Base-by-base conservation (phyloP, 768 basidiomycete genomes). In the Lentinula aciculospora region DNA sequence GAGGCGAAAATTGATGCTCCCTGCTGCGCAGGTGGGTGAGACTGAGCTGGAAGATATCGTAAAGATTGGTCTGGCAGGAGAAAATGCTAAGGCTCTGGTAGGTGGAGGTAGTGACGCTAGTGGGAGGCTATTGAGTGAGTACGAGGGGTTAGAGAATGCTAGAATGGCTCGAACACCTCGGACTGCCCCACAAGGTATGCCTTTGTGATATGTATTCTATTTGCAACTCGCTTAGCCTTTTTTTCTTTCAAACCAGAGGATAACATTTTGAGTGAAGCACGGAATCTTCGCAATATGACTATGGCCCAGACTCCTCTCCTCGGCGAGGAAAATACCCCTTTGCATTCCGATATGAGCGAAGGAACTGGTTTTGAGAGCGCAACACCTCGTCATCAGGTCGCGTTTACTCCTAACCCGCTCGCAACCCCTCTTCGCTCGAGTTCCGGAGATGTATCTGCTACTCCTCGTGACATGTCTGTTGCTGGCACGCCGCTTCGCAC, bases 281-380 rank as follows among this genome's bases (percentile, higher is more conserved):
- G 95, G 32, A 98, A 98, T 72, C 73, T 98, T 23, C 89, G 96
- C 21, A 96, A 94, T 65, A 91, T 99, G 93, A 86, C 85, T 10
- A 86, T 88, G 42, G 81, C 82, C 3, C 95, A 98, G 72, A 99
- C 97, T 0, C 97, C 97, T 15, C 77, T 99, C 1, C 81, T 98
- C 12, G 97, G 97, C 3, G 93, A 98, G 49, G 96, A 98, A 72
- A 99, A 99, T 71, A 98, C 97, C 0, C 97, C 95, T 12, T 70
- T 98, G 48, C 96, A 95, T 67, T 71, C 75, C 6, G 77, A 78
- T 1, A 76, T 84, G 21, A 82, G 77, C n/a, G 88, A 85, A 13
- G 91, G 92, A 12, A 93, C 94, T 6, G 97, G 97, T 2, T 99
- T 93, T 67, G 94, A 94, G 68, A 81, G 94, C 45, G 96, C 94